Base-by-base conservation (phyloP, 208 protist genomes). In the Trypanosoma caninum region DNA sequence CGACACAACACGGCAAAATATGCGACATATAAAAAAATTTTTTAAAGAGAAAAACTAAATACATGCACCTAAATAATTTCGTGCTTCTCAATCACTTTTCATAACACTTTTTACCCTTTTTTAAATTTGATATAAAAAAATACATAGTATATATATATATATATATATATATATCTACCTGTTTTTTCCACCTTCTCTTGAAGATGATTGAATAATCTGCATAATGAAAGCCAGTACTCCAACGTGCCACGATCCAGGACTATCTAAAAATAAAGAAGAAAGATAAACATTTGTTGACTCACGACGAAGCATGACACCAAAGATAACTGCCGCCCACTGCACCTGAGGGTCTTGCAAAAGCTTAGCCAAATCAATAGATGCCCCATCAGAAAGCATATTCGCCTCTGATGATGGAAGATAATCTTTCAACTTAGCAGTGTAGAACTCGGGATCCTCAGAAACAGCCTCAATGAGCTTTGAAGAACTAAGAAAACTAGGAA, bases 371-470 rank as follows among this genome's bases (percentile, higher is more conserved):
- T 58, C 55, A 10, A 63, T 27, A 1, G 11, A 22, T 14, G 31
- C n/a, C 14, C 20, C 44, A 4, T n/a, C n/a, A n/a, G n/a, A n/a
- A 7, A 16, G 27, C 18, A 3, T 18, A 7, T 4, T 10, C 33
- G 18, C 1, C 33, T 41, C 28, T 23, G 20, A n/a, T 23, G 34
- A 9, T 7, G 55, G 47, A 18, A 69, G 27, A 38, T 46, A 48
- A 0, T 33, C 23, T 46, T 20, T 9, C 35, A 69, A 10, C 28
- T 55, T 9, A 16, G 54, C 31, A 16, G 23, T 23, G 38, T 69
- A 70, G 41, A 70, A 70, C 10, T 55, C 53, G 8, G 30, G 31
- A 22, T 63, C 48, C 25, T 70, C 55, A 33, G 20, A 22, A n/a
- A 70, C 45, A 2, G 48, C 64, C 6, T 50, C 56, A 33, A 51